A percentile compares a stretch with the other conserved stretches of the same genome.
These are phyloP conservation scores for Daedalea quercina DNA, from an alignment of 768 basidiomycete species.

Conservation along the genomic window DNA sequence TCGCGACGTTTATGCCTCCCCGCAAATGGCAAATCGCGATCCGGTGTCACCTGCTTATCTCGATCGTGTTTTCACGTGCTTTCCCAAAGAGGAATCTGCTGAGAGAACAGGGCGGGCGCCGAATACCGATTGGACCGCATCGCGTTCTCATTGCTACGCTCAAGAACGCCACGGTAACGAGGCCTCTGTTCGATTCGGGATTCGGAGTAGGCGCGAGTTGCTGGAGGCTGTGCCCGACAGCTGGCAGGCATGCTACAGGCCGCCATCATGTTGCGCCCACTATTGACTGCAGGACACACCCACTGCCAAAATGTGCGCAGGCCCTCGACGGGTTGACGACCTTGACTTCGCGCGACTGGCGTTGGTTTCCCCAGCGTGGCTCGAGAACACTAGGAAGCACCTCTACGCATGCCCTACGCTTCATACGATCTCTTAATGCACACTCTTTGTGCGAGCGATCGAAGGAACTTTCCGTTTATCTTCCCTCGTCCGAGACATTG, in stretches of 20 bases:
- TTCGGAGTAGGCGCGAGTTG: too few species aligned
- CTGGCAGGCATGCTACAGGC: neutral
- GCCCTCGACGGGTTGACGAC: conserved; percentile 38
- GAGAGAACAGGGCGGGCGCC: too few species aligned
- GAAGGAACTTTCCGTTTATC: conserved; percentile 28
- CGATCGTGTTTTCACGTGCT: too few species aligned
- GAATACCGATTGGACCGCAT: too few species aligned
- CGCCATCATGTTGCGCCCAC: neutral
- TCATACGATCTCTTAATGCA: conserved; percentile 34
- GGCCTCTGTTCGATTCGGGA: too few species aligned
- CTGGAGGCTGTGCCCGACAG: neutral
- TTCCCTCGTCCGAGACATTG: conserved; percentile 33
- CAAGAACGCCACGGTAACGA: too few species aligned
- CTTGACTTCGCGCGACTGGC: conserved; percentile 45
- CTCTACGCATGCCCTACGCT: conserved; percentile 40
- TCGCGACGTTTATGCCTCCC: too few species aligned
- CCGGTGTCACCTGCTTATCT: too few species aligned
- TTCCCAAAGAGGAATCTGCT: too few species aligned
- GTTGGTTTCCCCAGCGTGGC: conserved; percentile 44
- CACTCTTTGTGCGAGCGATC: conserved; percentile 36
- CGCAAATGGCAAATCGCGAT: too few species aligned
- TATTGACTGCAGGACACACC: neutral
- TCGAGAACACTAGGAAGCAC: conserved; percentile 34
- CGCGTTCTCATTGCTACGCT: too few species aligned
- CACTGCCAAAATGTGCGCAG: neutral